Base-by-base conservation (phyloP, 1,139 yeast genomes). In the Kluyveromyces sp. region DNA sequence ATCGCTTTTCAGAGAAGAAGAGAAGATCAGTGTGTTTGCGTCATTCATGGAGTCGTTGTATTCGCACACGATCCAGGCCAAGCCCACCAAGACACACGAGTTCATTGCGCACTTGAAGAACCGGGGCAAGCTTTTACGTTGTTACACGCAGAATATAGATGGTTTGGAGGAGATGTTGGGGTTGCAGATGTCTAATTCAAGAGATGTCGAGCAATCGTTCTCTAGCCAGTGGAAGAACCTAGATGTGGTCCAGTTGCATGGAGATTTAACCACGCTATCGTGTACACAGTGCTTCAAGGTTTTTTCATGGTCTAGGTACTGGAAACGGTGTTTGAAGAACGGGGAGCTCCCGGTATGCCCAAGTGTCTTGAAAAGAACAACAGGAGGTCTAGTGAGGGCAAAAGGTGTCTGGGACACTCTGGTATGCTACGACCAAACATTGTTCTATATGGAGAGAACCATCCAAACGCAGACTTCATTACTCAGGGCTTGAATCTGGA, bases 201-300 rank as follows among this genome's bases (percentile, higher is more conserved):
- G 48, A 4, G 43, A 47, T 8, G 45, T 31, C 4, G 43, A 42
- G 30, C 45, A 38, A 28, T 43, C 50, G 6, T 59, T 59, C 45
- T 49, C 48, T 21, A 49, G 53, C 35, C 57, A 52, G 15, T 83
- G 89, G 90, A 79, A 75, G 53, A 71, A 70, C 35, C 66, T 79
- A 46, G 90, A 88, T 55, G 95, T 87, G 25, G 81, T 90, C 7
- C 97, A 88, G 64, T 70, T 92, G 37, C 98, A 92, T 60, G 98
- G 98, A 1, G 90, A 88, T 63, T 70, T 92, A 45, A 87, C 86
- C 59, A 74, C 76, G 46, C 69, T 92, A 47, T 70, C 82, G 28
- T 88, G 96, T 61, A 82, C 88, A 7, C 72, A 72, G 43, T 92
- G 97, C 63, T 75, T 73, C 51, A 60, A 71, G 39, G 68, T 67